Evolutionary conservation across 2,329 filamentous ascomycete genomes (phyloP).

Genomic region (Amylocarpus encephaloides): DNA sequence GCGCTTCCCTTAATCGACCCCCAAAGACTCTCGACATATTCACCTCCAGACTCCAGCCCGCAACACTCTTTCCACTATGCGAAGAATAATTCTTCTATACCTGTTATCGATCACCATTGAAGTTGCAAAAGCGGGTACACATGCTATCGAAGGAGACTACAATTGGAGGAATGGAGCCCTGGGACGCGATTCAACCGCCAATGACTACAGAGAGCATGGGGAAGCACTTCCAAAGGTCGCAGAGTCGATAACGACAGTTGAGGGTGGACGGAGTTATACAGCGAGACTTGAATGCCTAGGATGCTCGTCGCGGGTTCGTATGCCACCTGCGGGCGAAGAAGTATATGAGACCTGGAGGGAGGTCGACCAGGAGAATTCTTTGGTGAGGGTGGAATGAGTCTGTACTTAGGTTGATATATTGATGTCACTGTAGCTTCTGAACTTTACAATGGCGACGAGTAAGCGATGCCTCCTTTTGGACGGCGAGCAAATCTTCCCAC

Average conservation of each 20-base stretch:
- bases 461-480: background rate
- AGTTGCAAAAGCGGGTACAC: background rate
- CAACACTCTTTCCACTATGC: too few relatives aligned
- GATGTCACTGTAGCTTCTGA: background rate
- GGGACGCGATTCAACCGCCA: background rate
- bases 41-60: too few relatives aligned
- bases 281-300: background rate
- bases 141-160: background rate
- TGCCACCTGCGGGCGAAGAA: background rate
- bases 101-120: too few relatives aligned
- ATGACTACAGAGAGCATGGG: background rate
- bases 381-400: background rate
- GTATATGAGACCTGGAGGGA: background rate
- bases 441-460: background rate
- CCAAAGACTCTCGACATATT: too few relatives aligned
- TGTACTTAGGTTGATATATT: background rate
- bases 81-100: too few relatives aligned
- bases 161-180: background rate
- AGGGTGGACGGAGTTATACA: background rate
- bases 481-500: background rate
- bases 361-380: background rate
- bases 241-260: background rate
- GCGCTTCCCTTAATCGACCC: too few relatives aligned
- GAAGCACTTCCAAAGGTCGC: background rate
- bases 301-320: background rate